Evolutionary conservation across 1,284 basidiomycete species (phyloP).

Genomic region (Cryptococcus hybrid): DNA sequence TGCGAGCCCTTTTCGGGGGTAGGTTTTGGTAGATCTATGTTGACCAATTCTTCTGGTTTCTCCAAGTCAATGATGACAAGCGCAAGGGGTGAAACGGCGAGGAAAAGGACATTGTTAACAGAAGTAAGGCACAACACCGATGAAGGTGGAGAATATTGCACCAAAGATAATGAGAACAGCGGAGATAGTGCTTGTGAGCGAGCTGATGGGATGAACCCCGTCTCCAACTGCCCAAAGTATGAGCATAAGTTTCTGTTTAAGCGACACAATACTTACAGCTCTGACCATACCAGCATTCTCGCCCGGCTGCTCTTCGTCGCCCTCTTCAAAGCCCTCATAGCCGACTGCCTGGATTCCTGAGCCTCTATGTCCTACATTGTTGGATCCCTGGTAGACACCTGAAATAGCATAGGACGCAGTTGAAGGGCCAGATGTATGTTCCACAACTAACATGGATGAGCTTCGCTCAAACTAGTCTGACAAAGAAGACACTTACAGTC

Average conservation of each 20-base stretch:
- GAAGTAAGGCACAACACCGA: slow-evolving; percentile 74
- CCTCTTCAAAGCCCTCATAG: slow-evolving; percentile 83
- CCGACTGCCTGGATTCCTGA: slow-evolving; percentile 61
- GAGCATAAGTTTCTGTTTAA: slow-evolving; percentile 6
- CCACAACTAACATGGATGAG: slow-evolving; percentile 62
- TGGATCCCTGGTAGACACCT: slow-evolving; percentile 13
- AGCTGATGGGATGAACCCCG: slow-evolving; percentile 48
- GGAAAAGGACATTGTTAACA: slow-evolving; percentile 79
- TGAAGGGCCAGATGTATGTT: slow-evolving; percentile 65
- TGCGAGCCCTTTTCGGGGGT: slow-evolving; percentile 52
- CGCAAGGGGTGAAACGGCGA: slow-evolving; percentile 73
- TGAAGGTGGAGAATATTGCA: slow-evolving; percentile 84
- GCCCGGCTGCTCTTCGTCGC: slow-evolving; percentile 55
- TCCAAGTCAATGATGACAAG: slow-evolving; percentile 82
- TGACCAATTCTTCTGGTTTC: slow-evolving; percentile 73
- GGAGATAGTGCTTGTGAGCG: slow-evolving; percentile 54
- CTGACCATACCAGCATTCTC: slow-evolving; percentile 29
- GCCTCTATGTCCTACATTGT: slow-evolving; percentile 46
- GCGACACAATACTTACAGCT: slow-evolving; percentile 23
- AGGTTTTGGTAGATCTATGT: slow-evolving; percentile 63
- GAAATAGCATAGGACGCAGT: slow-evolving; percentile 15
- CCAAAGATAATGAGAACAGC: slow-evolving; percentile 78
- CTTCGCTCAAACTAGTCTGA: neutral
- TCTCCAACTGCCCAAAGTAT: slow-evolving; percentile 46
- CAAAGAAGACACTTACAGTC: slow-evolving; percentile 64